Conservation (phyloP, 2,329 filamentous ascomycete species). For the Periglandula ipomoeae region DNA sequence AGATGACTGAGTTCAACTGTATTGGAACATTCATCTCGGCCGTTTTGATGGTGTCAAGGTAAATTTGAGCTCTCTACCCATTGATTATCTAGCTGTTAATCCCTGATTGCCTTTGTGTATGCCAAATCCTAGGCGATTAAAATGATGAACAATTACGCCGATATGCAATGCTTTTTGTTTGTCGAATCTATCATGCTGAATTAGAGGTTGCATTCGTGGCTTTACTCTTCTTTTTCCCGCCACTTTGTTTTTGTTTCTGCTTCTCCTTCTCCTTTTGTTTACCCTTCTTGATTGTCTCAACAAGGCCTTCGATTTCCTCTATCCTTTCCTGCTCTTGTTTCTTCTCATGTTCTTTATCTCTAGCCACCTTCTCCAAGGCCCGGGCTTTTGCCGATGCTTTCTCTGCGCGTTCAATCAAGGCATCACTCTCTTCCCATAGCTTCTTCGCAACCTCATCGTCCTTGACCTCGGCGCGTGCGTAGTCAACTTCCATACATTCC, state of each 20-base stretch:
- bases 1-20: too few species aligned
- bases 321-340: slow-evolving; percentile 24
- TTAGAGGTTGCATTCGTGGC: not conserved
- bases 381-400: slow-evolving; percentile 60
- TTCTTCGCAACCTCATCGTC: slow-evolving; percentile 75
- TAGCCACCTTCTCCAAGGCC: slow-evolving; percentile 30
- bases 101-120: too few species aligned
- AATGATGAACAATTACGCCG: not conserved
- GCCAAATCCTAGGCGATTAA: too few species aligned
- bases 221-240: not conserved
- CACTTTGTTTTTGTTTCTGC: slow-evolving; percentile 1
- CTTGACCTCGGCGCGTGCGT: slow-evolving; percentile 61
- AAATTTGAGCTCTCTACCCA: too few species aligned
- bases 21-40: too few species aligned
- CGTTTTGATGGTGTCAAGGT: too few species aligned
- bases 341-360: slow-evolving; percentile 22
- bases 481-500: slow-evolving; percentile 73
- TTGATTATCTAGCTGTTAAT: too few species aligned
- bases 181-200: not conserved
- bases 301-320: slow-evolving; percentile 26
- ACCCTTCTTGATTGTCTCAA: slow-evolving; percentile 36
- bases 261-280: slow-evolving; percentile 22
- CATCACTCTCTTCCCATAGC: slow-evolving; percentile 84
- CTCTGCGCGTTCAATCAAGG: slow-evolving; percentile 71
- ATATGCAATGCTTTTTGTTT: not conserved